These are phyloP conservation scores for Calvatia gigantea DNA, from an alignment of 768 basidiomycete genomes.

Conservation along the genomic window DNA sequence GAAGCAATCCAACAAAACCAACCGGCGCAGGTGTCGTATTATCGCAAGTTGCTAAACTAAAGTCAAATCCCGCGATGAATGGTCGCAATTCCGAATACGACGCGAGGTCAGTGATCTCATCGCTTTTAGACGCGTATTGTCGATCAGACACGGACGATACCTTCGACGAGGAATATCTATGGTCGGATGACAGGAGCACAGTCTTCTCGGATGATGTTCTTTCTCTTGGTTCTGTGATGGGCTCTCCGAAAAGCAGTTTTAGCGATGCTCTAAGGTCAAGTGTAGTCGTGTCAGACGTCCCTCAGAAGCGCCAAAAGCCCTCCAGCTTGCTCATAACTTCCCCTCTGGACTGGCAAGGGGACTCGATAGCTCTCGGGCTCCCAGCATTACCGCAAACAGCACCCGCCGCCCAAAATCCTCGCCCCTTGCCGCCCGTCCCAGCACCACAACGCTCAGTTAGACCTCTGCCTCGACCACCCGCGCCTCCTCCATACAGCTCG, in stretches of 20 bases:
- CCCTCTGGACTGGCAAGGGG: background rate
- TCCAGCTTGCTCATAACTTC: background rate
- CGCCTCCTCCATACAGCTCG: slow-evolving; percentile 3
- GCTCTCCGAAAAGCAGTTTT: background rate
- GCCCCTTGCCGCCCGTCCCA: slow-evolving; percentile 6
- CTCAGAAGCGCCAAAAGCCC: slow-evolving; percentile 3
- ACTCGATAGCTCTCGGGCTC: background rate
- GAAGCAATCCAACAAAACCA: background rate
- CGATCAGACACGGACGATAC: background rate
- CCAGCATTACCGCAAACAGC: background rate
- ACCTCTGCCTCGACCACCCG: slow-evolving; percentile 2
- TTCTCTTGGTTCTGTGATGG: background rate
- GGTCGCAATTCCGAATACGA: background rate
- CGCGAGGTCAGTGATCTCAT: slow-evolving; percentile 6
- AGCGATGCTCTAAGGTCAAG: background rate
- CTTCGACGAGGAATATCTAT: background rate
- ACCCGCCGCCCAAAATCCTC: background rate
- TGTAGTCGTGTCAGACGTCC: background rate
- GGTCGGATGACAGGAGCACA: background rate
- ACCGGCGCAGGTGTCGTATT: background rate
- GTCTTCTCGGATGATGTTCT: background rate
- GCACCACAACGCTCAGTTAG: background rate
- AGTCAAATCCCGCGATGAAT: background rate
- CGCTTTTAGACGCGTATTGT: slow-evolving; percentile 6
- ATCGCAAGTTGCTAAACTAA: background rate